A percentile compares a stretch with the other conserved stretches of the same genome.
phyloP scores from a whole-genome alignment of 331 rosid species.

The Malus hybrid region DNA sequence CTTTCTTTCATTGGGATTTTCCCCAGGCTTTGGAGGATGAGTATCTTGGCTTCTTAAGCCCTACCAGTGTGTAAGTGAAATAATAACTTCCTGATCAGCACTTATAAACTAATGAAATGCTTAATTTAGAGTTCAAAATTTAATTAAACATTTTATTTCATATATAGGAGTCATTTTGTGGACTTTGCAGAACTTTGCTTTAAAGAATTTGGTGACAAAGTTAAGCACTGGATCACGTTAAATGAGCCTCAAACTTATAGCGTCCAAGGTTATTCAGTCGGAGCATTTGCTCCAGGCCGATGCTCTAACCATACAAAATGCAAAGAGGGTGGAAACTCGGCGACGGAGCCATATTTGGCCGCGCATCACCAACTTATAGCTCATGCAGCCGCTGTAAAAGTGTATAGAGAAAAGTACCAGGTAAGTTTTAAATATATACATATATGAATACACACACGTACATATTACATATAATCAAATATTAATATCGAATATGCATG shows the following conservation, averaged over 20 bases:
- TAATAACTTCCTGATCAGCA: background rate
- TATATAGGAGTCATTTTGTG: background rate
- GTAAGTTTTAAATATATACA: background rate
- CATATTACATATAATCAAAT: background rate
- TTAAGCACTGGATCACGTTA: constrained; percentile 15
- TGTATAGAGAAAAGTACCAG: constrained; percentile 12
- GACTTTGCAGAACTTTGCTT: too few relatives aligned
- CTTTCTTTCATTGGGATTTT: background rate
- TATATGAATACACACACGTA: background rate
- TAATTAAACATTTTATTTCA: background rate
- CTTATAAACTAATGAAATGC: background rate
- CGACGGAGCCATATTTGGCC: constrained; percentile 20
- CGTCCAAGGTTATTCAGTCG: background rate
- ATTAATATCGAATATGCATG: background rate
- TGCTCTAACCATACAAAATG: constrained; percentile 20
- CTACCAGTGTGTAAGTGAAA: background rate
- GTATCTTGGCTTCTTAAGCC: background rate
- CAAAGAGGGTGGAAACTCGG: constrained; percentile 12
- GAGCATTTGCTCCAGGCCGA: constrained; percentile 19
- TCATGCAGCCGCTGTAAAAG: constrained; percentile 16
- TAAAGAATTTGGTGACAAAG: too few relatives aligned
- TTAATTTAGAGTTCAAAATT: too few relatives aligned
- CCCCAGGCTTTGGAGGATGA: background rate
- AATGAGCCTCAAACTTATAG: constrained; percentile 7
- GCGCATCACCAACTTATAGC: constrained; percentile 14